Evolutionary conservation across 352 stramenopile species (phyloP).

Genomic region (Peronospora farinosa): DNA sequence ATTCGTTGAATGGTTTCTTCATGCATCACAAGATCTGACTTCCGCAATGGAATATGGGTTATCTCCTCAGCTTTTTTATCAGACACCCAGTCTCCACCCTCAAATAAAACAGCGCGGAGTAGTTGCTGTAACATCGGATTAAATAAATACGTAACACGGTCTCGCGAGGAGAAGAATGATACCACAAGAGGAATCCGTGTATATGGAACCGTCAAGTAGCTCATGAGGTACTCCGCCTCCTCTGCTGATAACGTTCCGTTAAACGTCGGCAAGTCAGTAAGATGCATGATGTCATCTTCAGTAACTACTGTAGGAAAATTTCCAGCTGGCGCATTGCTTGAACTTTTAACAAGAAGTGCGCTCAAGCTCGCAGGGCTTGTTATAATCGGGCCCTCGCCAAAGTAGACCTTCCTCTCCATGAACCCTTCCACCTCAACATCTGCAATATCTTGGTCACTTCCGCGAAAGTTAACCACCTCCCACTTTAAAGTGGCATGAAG

Average conservation of each 20-base stretch:
- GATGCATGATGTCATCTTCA: slow-evolving; percentile 97
- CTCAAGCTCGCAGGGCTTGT: slow-evolving; percentile 68
- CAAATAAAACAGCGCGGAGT: slow-evolving; percentile 85
- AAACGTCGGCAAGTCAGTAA: slow-evolving; percentile 94
- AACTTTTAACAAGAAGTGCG: slow-evolving; percentile 48
- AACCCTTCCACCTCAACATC: slow-evolving; percentile 86
- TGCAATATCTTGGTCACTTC: slow-evolving; percentile 83
- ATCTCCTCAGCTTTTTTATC: slow-evolving; percentile 59
- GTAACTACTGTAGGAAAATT: slow-evolving; percentile 58
- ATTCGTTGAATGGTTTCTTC: slow-evolving; percentile 74
- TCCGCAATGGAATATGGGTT: slow-evolving; percentile 68
- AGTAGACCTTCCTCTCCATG: slow-evolving; percentile 83
- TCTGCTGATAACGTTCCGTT: slow-evolving; percentile 92
- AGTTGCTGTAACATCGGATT: slow-evolving; percentile 77
- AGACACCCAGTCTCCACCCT: slow-evolving; percentile 81
- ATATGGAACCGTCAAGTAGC: slow-evolving; percentile 98
- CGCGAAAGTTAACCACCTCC: slow-evolving; percentile 85
- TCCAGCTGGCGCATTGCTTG: slow-evolving; percentile 33
- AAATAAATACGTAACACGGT: slow-evolving; percentile 87
- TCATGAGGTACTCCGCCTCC: slow-evolving; percentile 96
- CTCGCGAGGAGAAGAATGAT: slow-evolving; percentile 93
- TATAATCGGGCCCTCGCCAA: slow-evolving; percentile 80
- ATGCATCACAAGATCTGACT: slow-evolving; percentile 73
- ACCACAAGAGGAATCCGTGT: slow-evolving; percentile 95
- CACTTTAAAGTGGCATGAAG: slow-evolving; percentile 67